Percentiles rank a stretch among this genome's conserved stretches.
phyloP scores from a whole-genome alignment of 352 stramenopile genomes.

The Globisporangium okanoganense region DNA sequence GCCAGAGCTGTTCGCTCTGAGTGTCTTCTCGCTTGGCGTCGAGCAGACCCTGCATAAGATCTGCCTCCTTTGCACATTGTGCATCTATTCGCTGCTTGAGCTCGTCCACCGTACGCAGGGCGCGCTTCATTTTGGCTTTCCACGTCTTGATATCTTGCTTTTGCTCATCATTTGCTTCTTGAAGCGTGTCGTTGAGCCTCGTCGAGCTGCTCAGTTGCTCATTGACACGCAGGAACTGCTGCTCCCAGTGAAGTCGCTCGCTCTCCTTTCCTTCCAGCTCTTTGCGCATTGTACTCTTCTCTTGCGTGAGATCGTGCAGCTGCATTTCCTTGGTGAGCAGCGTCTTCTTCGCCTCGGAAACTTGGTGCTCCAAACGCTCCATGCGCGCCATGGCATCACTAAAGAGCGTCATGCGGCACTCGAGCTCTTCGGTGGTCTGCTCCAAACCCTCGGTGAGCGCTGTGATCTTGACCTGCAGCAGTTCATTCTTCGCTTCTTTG shows the following conservation, averaged over 20 bases:
- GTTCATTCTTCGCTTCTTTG: slow-evolving; percentile 29
- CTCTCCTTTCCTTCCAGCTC: slow-evolving; percentile 31
- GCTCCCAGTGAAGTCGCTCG: slow-evolving; percentile 49
- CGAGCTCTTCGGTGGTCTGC: slow-evolving; percentile 54
- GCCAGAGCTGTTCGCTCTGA: slow-evolving; percentile 26
- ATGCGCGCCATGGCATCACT: slow-evolving; percentile 38
- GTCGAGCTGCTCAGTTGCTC: slow-evolving; percentile 22
- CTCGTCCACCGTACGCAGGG: slow-evolving; percentile 27
- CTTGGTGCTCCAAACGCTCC: slow-evolving; percentile 34
- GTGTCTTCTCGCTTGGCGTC: slow-evolving; percentile 25
- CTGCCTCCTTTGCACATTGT: slow-evolving; percentile 9
- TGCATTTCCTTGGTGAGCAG: slow-evolving; percentile 65
- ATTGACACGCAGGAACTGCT: slow-evolving; percentile 33
- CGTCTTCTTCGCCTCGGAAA: slow-evolving; percentile 39
- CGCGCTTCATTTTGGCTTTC: slow-evolving; percentile 41
- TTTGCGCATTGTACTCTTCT: slow-evolving; percentile 24
- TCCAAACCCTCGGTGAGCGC: slow-evolving; percentile 38
- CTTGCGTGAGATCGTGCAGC: slow-evolving; percentile 42
- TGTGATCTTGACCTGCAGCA: slow-evolving; percentile 34
- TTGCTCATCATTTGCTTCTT: slow-evolving; percentile 18
- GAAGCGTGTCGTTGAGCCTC: slow-evolving; percentile 13
- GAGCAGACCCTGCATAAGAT: slow-evolving; percentile 13
- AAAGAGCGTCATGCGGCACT: slow-evolving; percentile 51
- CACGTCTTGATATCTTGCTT: slow-evolving; percentile 29
- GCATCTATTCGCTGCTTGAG: slow-evolving; percentile 26